A percentile compares a stretch with the other conserved stretches of the same genome.
These are phyloP conservation scores for Aechmea fasciata DNA, from an alignment of 176 grass and related monocot species.

Conservation along the genomic window DNA sequence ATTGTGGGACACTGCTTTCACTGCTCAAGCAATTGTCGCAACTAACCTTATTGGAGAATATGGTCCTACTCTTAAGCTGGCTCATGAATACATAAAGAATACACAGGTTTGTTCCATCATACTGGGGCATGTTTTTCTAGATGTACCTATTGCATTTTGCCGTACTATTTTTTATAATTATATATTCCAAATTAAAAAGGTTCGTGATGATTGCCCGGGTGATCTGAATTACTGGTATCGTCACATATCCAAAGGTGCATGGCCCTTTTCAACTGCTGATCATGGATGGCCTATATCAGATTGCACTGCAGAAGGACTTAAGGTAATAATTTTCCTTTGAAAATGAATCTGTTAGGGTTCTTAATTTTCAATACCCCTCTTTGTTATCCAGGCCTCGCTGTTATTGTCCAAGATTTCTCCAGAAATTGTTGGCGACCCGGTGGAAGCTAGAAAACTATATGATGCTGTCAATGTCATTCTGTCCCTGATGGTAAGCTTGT, in stretches of 20 bases:
- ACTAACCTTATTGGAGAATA: slow-evolving; percentile 59
- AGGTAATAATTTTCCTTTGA: slow-evolving; percentile 23
- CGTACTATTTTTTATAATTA: neutral
- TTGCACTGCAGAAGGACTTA: slow-evolving; percentile 93
- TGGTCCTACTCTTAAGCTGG: slow-evolving; percentile 44
- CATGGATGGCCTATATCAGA: slow-evolving; percentile 96
- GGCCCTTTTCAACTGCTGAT: slow-evolving; percentile 88
- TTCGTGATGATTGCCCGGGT: slow-evolving; percentile 69
- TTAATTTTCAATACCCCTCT: slow-evolving; percentile 2
- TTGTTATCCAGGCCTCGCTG: slow-evolving; percentile 48
- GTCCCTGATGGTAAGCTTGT: slow-evolving; percentile 67
- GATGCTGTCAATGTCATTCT: slow-evolving; percentile 88
- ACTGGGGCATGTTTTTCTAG: neutral
- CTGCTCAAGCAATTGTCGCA: slow-evolving; percentile 72
- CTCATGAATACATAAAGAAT: slow-evolving; percentile 67
- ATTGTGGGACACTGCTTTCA: slow-evolving; percentile 78
- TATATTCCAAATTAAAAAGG: slow-evolving; percentile 28
- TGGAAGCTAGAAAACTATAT: slow-evolving; percentile 58
- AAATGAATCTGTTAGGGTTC: neutral
- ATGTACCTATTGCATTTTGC: neutral
- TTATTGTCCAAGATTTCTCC: slow-evolving; percentile 83
- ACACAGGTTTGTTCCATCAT: slow-evolving; percentile 36
- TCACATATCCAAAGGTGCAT: slow-evolving; percentile 98
- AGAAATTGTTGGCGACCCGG: slow-evolving; percentile 51
- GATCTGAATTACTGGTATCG: slow-evolving; percentile 74